phyloP scores from a whole-genome alignment of 2,329 filamentous ascomycete species.

The Botryotinia narcissicola region DNA sequence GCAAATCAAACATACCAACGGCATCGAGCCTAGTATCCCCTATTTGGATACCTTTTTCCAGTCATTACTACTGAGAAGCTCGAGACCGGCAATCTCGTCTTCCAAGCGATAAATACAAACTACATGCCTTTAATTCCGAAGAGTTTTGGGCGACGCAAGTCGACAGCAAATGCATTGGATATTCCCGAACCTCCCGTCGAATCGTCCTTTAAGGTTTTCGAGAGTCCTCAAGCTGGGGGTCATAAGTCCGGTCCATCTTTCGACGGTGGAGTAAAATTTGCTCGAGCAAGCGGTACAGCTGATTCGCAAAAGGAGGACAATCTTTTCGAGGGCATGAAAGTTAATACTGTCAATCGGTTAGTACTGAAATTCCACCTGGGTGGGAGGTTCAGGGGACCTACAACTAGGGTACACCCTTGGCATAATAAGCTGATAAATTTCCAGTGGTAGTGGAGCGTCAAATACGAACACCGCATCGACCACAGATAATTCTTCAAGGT shows the following conservation, averaged over 20 bases:
- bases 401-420: constrained; percentile 25
- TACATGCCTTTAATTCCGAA: constrained; percentile 41
- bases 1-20: constrained; percentile 1
- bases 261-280: constrained; percentile 37
- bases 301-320: constrained; percentile 38
- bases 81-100: constrained; percentile 19
- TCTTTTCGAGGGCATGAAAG: constrained; percentile 36
- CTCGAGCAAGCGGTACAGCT: constrained; percentile 25
- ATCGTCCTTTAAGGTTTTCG: constrained; percentile 39
- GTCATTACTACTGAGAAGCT: constrained; percentile 15
- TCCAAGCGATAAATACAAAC: constrained; percentile 26
- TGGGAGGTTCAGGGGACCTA: neutral
- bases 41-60: constrained; percentile 8
- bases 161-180: constrained; percentile 36
- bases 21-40: constrained; percentile 1
- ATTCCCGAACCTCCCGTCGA: constrained; percentile 29
- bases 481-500: constrained; percentile 39
- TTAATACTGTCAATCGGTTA: constrained; percentile 38
- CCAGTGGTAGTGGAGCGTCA: constrained; percentile 40
- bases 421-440: constrained; percentile 22
- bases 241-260: constrained; percentile 33
- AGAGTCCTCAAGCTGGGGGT: constrained; percentile 29
- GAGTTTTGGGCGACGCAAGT: constrained; percentile 39
- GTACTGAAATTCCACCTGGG: constrained; percentile 22
- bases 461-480: constrained; percentile 40